Conservation (phyloP, 257 asterid genomes). For the Hygrophila difformis region DNA sequence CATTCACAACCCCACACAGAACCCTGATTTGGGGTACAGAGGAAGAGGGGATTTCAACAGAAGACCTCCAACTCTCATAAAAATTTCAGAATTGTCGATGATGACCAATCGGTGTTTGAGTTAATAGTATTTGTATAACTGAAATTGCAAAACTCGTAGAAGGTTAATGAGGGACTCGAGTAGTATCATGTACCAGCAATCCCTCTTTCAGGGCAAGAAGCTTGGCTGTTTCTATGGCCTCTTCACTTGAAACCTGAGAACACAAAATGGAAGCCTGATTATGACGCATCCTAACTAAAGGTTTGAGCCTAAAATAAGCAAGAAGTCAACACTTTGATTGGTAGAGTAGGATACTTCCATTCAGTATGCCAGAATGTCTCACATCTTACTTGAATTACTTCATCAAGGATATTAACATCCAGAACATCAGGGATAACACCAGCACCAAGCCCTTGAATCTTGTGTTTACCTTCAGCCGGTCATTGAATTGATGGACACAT, state of each 20-base stretch:
- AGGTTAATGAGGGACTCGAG: neutral
- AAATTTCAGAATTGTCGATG: no score
- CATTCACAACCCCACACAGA: no score
- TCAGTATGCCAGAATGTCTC: neutral
- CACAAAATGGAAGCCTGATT: neutral
- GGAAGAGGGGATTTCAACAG: no score
- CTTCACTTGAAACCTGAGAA: slow-evolving; percentile 76
- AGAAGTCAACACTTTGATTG: neutral
- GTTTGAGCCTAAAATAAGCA: neutral
- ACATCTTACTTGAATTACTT: slow-evolving; percentile 78
- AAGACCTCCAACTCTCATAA: no score
- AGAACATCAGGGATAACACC: slow-evolving; percentile 85
- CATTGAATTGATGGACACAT: slow-evolving; percentile 9
- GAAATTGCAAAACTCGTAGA: neutral
- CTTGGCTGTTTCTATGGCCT: slow-evolving; percentile 84
- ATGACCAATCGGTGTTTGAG: no score
- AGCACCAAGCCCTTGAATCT: slow-evolving; percentile 98
- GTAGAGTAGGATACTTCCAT: no score
- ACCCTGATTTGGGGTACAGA: no score
- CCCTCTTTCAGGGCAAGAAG: slow-evolving; percentile 86
- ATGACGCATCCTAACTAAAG: neutral
- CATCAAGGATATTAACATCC: slow-evolving; percentile 61
- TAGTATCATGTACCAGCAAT: slow-evolving; percentile 42
- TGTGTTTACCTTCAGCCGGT: slow-evolving; percentile 66
- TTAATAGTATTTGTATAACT: neutral